These are phyloP conservation scores for Phytopythium chamaehyphon DNA, from an alignment of 352 stramenopile genomes.

Conservation along the genomic window DNA sequence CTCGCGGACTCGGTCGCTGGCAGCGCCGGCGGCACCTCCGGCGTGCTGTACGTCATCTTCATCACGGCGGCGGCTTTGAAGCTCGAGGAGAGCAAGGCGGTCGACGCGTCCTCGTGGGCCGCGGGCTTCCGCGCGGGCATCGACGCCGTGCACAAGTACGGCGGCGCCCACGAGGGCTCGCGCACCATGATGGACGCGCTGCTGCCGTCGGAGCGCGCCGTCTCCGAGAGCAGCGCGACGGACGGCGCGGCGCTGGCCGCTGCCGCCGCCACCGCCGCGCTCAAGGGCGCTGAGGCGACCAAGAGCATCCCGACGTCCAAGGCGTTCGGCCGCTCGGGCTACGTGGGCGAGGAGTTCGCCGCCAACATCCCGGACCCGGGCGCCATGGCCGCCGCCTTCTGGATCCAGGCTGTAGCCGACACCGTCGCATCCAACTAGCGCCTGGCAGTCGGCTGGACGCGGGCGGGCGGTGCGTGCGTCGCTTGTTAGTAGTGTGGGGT, in stretches of 20 bases:
- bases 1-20: conserved; percentile 60
- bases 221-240: conserved; percentile 20
- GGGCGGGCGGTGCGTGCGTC: background rate
- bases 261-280: conserved; percentile 67
- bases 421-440: conserved; percentile 30
- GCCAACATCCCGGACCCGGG: conserved; percentile 92
- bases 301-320: conserved; percentile 78
- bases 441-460: background rate
- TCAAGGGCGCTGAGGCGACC: conserved; percentile 89
- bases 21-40: conserved; percentile 92
- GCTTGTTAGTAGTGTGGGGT: background rate
- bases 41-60: conserved; percentile 94
- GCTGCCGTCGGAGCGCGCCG: conserved; percentile 74
- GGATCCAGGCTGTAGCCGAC: conserved; percentile 67
- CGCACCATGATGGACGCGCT: conserved; percentile 97
- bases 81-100: conserved; percentile 37
- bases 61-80: conserved; percentile 61
- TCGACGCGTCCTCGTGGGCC: conserved; percentile 35
- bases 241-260: conserved; percentile 23
- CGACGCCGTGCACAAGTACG: conserved; percentile 85
- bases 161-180: conserved; percentile 90
- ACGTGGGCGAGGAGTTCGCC: conserved; percentile 87
- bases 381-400: conserved; percentile 90
- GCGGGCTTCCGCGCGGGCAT: conserved; percentile 74
- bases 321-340: conserved; percentile 76